phyloP scores from a whole-genome alignment of 257 asterid species.

The Jaltomata sinuosa region DNA sequence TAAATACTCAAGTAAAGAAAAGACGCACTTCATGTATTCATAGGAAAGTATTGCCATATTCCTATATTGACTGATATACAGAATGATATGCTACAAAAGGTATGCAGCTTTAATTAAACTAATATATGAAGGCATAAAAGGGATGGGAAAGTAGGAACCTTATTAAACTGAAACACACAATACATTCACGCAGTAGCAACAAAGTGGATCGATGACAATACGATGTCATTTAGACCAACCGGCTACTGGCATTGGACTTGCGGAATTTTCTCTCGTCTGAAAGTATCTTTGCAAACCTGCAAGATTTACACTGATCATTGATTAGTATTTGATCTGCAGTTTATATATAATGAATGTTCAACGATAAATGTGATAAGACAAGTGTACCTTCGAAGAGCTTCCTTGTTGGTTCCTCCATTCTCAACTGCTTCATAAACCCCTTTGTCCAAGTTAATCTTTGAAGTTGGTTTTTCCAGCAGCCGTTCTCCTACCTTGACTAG shows the following conservation, averaged over 20 bases:
- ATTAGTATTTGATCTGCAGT: not conserved
- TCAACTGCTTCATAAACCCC: conserved; percentile 31
- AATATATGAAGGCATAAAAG: not conserved
- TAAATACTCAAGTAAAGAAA: not conserved
- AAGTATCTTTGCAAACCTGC: conserved; percentile 44
- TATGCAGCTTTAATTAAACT: not conserved
- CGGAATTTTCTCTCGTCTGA: conserved; percentile 40
- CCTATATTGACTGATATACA: not conserved
- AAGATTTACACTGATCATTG: not conserved
- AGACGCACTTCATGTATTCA: not conserved
- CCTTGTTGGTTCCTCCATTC: conserved; percentile 39
- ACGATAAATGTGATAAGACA: not conserved
- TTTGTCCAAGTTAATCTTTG: conserved; percentile 26
- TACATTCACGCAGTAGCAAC: not conserved
- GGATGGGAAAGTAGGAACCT: not conserved
- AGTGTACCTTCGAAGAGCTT: conserved; percentile 30
- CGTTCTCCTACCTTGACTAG: conserved; percentile 42
- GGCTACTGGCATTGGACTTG: not conserved
- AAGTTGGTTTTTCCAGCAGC: conserved; percentile 33
- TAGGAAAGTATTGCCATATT: not conserved
- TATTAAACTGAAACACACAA: not conserved
- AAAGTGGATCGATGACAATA: not conserved
- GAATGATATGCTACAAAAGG: not conserved
- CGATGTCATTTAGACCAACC: not conserved
- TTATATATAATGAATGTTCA: not conserved